These are phyloP conservation scores for Quercus ilex DNA, from an alignment of 306 rosid species.

Conservation along the genomic window DNA sequence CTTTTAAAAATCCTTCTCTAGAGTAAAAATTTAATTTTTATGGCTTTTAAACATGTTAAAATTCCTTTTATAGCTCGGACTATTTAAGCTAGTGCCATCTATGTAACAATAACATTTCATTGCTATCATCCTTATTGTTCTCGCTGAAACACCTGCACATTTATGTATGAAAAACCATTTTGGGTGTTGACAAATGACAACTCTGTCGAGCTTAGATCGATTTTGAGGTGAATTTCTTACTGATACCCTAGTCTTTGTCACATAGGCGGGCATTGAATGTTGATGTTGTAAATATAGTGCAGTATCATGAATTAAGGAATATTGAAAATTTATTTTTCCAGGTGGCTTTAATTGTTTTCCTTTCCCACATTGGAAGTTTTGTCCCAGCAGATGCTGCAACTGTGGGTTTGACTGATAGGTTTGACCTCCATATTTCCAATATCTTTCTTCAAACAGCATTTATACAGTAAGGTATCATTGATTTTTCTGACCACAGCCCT, in stretches of 20 bases:
- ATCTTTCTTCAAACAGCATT: constrained; percentile 19
- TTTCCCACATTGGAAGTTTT: constrained; percentile 92
- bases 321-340: constrained; percentile 30
- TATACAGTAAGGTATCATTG: constrained; percentile 5
- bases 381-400: constrained; percentile 99
- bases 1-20: not conserved
- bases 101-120: not conserved
- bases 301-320: not conserved
- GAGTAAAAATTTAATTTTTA: not conserved
- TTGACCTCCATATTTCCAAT: constrained; percentile 16
- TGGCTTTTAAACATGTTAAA: not conserved
- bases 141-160: not conserved
- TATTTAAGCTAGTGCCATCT: not conserved
- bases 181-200: not conserved
- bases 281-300: not conserved
- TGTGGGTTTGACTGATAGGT: constrained; percentile 98
- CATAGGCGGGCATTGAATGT: not conserved
- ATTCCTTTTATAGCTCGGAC: not conserved
- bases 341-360: constrained; percentile 93
- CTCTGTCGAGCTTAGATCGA: not conserved
- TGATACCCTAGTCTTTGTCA: not conserved
- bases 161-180: not conserved
- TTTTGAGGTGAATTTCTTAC: not conserved
- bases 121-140: not conserved
- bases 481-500: constrained; percentile 3